Evolutionary conservation across 1,284 basidiomycete genomes (phyloP).

Genomic region (Moesziomyces globuligerus): DNA sequence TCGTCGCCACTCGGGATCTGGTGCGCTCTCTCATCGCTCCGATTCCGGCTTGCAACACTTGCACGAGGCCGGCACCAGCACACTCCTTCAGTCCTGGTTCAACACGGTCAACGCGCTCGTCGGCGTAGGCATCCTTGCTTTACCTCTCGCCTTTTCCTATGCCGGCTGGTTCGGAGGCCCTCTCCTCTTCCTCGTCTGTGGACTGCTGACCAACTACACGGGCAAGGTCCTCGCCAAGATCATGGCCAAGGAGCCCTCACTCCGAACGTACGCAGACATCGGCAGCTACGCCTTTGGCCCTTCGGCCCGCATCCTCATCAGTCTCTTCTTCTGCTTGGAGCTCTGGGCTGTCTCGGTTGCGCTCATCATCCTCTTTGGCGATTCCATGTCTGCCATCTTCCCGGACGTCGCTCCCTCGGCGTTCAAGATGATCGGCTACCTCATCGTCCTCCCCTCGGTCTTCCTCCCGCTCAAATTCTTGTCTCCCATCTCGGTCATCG

Average conservation of each 20-base stretch:
- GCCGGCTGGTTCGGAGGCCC: slow-evolving; percentile 59
- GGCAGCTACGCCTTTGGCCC: slow-evolving; percentile 64
- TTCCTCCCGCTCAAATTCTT: slow-evolving; percentile 61
- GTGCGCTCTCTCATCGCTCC: slow-evolving; percentile 8
- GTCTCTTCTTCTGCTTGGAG: slow-evolving; percentile 62
- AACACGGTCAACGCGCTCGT: slow-evolving; percentile 65
- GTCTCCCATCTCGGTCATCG: slow-evolving; percentile 62
- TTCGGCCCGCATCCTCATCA: slow-evolving; percentile 55
- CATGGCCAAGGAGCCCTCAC: slow-evolving; percentile 57
- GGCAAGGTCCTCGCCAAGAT: slow-evolving; percentile 65
- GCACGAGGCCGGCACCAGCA: slow-evolving; percentile 49
- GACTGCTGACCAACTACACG: slow-evolving; percentile 63
- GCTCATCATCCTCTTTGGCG: slow-evolving; percentile 64
- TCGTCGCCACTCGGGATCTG: slow-evolving; percentile 21
- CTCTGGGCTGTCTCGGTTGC: slow-evolving; percentile 64
- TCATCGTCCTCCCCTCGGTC: slow-evolving; percentile 56
- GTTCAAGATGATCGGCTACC: slow-evolving; percentile 59
- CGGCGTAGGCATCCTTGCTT: slow-evolving; percentile 63
- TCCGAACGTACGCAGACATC: slow-evolving; percentile 65
- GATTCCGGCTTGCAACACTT: slow-evolving; percentile 14
- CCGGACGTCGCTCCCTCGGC: slow-evolving; percentile 30
- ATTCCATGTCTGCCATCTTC: slow-evolving; percentile 55
- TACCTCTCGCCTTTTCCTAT: slow-evolving; percentile 62
- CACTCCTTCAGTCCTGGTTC: slow-evolving; percentile 65
- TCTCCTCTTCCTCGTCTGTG: slow-evolving; percentile 58